Evolutionary conservation across 208 protist genomes (phyloP).

Genomic region (Herpetomonas samuelpessoai): DNA sequence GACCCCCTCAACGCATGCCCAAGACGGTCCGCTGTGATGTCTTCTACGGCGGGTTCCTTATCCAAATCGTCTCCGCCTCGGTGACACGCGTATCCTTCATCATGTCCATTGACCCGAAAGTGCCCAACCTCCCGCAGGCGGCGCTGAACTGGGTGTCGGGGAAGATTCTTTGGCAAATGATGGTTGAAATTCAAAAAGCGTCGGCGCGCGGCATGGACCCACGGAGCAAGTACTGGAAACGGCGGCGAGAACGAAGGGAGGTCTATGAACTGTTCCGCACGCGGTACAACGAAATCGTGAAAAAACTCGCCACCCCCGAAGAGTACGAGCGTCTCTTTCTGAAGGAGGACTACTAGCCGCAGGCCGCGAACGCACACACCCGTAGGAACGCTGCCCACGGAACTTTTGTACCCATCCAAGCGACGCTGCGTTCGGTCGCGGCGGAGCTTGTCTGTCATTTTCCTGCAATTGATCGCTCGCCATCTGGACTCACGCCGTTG

Average conservation of each 20-base stretch:
- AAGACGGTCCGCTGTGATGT: constrained; percentile 36
- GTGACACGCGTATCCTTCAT: constrained; percentile 43
- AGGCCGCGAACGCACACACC: neutral
- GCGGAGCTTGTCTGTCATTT: no score
- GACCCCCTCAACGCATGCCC: constrained; percentile 16
- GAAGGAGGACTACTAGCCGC: constrained; percentile 28
- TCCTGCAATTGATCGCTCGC: no score
- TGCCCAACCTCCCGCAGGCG: constrained; percentile 46
- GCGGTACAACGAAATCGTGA: constrained; percentile 37
- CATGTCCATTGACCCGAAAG: constrained; percentile 49
- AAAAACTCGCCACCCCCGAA: constrained; percentile 16
- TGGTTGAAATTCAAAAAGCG: constrained; percentile 24
- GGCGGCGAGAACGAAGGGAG: constrained; percentile 35
- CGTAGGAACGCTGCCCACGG: neutral
- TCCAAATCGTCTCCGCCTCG: constrained; percentile 33
- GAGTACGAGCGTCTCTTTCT: constrained; percentile 21
- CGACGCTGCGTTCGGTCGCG: no score
- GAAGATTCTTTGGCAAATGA: constrained; percentile 49
- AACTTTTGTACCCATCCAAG: no score
- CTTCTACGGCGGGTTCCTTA: constrained; percentile 45
- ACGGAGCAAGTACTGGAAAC: constrained; percentile 42
- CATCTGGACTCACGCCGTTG: no score
- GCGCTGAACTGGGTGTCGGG: constrained; percentile 51
- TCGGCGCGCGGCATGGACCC: constrained; percentile 21
- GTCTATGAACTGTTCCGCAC: constrained; percentile 45